Percentiles rank a stretch among this genome's conserved stretches.
Evolutionary conservation across 495 filamentous ascomycete species (phyloP).

Genomic region (Cercophora samala): DNA sequence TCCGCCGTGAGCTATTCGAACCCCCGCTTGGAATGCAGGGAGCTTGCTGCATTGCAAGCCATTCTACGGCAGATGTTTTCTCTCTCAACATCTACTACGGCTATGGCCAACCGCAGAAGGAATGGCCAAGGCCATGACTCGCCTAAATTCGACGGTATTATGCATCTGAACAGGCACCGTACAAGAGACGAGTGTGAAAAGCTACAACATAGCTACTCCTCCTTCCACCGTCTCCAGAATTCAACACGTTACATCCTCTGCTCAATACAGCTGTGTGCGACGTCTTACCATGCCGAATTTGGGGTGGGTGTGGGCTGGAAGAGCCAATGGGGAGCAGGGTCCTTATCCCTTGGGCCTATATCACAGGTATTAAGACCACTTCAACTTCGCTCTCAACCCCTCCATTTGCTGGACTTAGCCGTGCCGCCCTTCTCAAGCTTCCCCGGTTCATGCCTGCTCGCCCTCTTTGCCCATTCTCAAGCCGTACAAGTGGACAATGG

Average conservation of each 20-base stretch:
- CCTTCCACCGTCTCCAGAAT: neutral
- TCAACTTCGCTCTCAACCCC: constrained; percentile 1
- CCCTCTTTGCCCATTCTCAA: neutral
- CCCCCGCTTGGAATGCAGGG: too few relatives aligned
- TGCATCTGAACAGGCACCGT: neutral
- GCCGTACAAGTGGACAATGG: neutral
- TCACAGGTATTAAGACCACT: constrained; percentile 8
- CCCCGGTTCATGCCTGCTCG: constrained; percentile 10
- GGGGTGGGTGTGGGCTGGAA: neutral
- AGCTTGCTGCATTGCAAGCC: too few relatives aligned
- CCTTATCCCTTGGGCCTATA: constrained; percentile 13
- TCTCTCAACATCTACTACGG: too few relatives aligned
- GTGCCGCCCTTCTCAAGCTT: constrained; percentile 14
- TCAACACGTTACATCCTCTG: neutral
- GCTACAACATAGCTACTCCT: neutral
- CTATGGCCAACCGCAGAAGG: too few relatives aligned
- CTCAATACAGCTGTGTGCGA: constrained; percentile 9
- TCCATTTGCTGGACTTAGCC: constrained; percentile 14
- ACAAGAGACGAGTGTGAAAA: neutral
- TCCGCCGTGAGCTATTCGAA: too few relatives aligned
- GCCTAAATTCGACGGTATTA: too few relatives aligned
- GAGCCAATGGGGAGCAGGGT: constrained; percentile 8
- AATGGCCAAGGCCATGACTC: too few relatives aligned
- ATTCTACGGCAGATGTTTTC: too few relatives aligned
- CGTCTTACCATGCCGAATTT: constrained; percentile 8